These are phyloP conservation scores for Apiotrichum brassicae DNA, from an alignment of 1,284 basidiomycete species.

Conservation along the genomic window DNA sequence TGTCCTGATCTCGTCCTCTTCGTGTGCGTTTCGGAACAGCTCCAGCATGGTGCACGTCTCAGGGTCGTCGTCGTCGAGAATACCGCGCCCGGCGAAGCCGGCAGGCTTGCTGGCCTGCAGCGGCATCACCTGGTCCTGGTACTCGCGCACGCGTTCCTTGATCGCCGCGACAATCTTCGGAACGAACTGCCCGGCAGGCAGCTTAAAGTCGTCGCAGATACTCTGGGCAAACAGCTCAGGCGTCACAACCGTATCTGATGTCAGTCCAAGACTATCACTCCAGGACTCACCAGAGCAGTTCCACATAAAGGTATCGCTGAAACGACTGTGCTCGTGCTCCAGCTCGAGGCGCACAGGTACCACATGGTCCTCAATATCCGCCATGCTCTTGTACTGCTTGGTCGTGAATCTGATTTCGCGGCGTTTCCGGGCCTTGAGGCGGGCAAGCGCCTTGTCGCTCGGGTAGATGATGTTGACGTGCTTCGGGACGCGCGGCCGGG, in stretches of 20 bases:
- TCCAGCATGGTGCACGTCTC: conserved; percentile 24
- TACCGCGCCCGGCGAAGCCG: conserved; percentile 16
- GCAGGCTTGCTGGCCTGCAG: conserved; percentile 2
- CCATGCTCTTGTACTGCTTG: conserved; percentile 43
- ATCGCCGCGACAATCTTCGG: conserved; percentile 73
- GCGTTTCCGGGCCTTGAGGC: conserved; percentile 51
- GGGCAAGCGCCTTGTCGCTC: conserved; percentile 36
- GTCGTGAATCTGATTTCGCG: conserved; percentile 53
- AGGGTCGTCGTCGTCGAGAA: conserved; percentile 26
- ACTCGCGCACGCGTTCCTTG: conserved; percentile 73
- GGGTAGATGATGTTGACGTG: conserved; percentile 66
- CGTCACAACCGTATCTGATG: conserved; percentile 74
- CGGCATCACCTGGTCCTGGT: conserved; percentile 40
- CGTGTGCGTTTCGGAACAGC: conserved; percentile 24
- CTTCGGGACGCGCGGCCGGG: conserved; percentile 25
- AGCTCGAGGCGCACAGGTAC: conserved; percentile 93
- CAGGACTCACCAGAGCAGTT: conserved; percentile 82
- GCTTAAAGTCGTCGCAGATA: conserved; percentile 83
- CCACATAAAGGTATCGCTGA: conserved; percentile 97
- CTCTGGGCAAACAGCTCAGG: conserved; percentile 85
- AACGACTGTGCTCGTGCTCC: conserved; percentile 79
- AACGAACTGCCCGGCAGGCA: conserved; percentile 62
- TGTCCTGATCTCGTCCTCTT: conserved; percentile 26
- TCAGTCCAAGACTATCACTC: conserved; percentile 19
- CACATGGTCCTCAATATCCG: conserved; percentile 51